Conservation (phyloP, 352 stramenopile genomes). For the Globisporangium irregulare region DNA sequence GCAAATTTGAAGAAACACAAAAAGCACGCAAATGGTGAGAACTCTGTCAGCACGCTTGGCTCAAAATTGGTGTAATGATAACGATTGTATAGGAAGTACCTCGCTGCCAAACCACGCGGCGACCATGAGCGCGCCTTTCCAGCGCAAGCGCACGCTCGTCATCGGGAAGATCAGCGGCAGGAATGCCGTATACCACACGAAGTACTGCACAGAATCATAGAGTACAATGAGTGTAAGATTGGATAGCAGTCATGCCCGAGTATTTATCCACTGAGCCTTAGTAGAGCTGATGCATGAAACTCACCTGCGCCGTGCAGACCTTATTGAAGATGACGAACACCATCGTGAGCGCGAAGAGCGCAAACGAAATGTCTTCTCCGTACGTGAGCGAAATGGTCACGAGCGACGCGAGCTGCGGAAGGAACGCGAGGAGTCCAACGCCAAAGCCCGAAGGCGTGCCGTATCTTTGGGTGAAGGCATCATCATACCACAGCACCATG, state of each 20-base stretch:
- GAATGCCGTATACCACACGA: slow-evolving; percentile 97
- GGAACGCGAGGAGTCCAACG: slow-evolving; percentile 77
- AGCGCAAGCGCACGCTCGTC: slow-evolving; percentile 57
- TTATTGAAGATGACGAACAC: slow-evolving; percentile 99
- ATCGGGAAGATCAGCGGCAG: slow-evolving; percentile 85
- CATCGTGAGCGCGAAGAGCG: slow-evolving; percentile 97
- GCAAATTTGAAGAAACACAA: neutral
- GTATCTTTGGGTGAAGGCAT: slow-evolving; percentile 42
- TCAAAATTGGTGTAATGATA: slow-evolving; percentile 3
- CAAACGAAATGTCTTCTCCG: slow-evolving; percentile 89
- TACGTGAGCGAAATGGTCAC: slow-evolving; percentile 69
- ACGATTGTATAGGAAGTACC: slow-evolving; percentile 25
- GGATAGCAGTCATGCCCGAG: neutral
- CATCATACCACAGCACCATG: neutral
- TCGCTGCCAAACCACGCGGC: slow-evolving; percentile 71
- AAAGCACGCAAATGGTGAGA: neutral
- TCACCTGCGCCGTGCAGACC: slow-evolving; percentile 85
- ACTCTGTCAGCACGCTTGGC: neutral
- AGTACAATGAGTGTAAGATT: slow-evolving; percentile 2
- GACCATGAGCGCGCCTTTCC: slow-evolving; percentile 67
- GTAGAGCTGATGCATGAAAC: neutral
- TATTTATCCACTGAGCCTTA: neutral
- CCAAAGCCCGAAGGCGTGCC: slow-evolving; percentile 72
- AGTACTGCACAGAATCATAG: slow-evolving; percentile 91
- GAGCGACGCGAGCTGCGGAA: slow-evolving; percentile 79